Conservation (phyloP, 176 grass and related monocot genomes). For the Carex scoparia region DNA sequence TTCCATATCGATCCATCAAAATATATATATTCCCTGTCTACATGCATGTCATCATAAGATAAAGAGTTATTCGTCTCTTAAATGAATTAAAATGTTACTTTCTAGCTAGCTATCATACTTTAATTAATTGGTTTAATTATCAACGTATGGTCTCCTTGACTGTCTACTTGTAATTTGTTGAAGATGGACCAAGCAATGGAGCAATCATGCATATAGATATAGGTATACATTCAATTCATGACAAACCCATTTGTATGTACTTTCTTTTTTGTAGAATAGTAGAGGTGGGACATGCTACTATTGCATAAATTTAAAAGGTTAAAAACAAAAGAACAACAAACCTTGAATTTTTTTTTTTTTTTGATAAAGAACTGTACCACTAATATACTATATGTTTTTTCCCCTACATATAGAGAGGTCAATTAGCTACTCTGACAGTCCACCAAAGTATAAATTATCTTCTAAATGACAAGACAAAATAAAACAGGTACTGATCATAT, state of each 20-base stretch:
- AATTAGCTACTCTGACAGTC: background rate
- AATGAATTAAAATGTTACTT: background rate
- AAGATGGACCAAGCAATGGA: background rate
- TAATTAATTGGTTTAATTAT: background rate
- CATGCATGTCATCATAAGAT: background rate
- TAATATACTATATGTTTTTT: background rate
- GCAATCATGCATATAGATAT: background rate
- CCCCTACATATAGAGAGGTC: background rate
- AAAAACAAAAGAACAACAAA: background rate
- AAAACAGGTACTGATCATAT: background rate
- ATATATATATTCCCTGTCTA: background rate
- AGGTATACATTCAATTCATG: background rate
- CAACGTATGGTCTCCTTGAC: background rate
- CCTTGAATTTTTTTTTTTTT: background rate
- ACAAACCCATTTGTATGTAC: background rate
- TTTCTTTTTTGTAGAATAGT: background rate
- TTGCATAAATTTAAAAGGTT: background rate
- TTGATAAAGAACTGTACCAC: background rate
- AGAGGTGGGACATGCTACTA: background rate
- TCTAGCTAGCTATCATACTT: background rate
- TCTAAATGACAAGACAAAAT: background rate
- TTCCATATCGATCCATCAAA: background rate
- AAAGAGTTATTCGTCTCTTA: background rate
- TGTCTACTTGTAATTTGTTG: background rate
- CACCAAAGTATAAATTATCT: background rate